A percentile compares a stretch with the other conserved stretches of the same genome.
Conservation (phyloP, 768 basidiomycete genomes). For the Hericium erinaceus region DNA sequence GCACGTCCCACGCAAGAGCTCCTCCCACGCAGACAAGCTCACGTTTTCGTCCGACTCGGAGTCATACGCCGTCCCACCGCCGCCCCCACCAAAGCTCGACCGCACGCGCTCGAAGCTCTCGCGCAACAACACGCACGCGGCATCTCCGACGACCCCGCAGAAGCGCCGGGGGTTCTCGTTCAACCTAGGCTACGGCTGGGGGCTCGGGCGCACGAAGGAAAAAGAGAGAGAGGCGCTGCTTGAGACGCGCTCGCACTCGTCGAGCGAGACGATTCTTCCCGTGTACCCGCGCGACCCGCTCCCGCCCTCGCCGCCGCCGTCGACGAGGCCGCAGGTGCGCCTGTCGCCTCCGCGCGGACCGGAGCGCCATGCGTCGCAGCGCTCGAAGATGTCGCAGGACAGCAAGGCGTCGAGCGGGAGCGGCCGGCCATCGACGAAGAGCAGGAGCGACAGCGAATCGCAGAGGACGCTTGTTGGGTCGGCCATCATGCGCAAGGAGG, state of each 20-base stretch:
- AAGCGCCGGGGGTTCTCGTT: not conserved
- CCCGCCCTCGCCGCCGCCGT: not conserved
- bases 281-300: conserved; percentile 10
- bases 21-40: conserved; percentile 9
- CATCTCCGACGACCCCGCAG: conserved; percentile 1
- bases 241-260: conserved; percentile 3
- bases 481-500: conserved; percentile 16
- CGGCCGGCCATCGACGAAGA: conserved; percentile 8
- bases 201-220: conserved; percentile 10
- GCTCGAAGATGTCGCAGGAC: conserved; percentile 7
- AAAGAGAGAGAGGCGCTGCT: conserved; percentile 11
- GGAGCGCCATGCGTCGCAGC: conserved; percentile 10
- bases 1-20: too few relatives aligned
- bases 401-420: conserved; percentile 10
- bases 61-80: conserved; percentile 13
- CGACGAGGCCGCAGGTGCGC: not conserved
- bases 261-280: conserved; percentile 11
- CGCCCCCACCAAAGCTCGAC: conserved; percentile 10
- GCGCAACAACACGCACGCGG: conserved; percentile 11
- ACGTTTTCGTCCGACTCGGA: conserved; percentile 15
- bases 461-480: conserved; percentile 17
- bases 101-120: conserved; percentile 13
- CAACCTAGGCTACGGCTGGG: conserved; percentile 15
- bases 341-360: not conserved
- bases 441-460: conserved; percentile 7